Conservation (phyloP, 495 filamentous ascomycete genomes). For the Annulohypoxylon stygium region DNA sequence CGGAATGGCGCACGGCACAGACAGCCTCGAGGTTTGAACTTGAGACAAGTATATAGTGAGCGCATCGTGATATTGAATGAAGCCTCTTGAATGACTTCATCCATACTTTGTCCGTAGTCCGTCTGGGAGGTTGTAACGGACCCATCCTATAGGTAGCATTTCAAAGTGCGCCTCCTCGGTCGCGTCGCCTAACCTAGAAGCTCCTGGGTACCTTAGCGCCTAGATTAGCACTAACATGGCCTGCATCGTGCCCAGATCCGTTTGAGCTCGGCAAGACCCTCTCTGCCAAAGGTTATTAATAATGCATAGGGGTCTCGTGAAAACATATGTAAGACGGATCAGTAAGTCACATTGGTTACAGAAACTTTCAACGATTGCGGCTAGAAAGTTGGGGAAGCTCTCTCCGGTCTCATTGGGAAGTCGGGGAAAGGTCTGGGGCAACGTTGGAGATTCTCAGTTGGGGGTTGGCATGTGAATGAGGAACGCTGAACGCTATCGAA, state of each 20-base stretch:
- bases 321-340: neutral
- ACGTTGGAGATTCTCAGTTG: neutral
- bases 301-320: neutral
- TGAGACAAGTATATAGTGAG: neutral
- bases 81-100: neutral
- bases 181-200: neutral
- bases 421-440: conserved; percentile 21
- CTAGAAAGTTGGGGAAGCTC: conserved; percentile 5
- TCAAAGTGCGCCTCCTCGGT: no score
- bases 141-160: no score
- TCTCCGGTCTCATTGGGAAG: neutral
- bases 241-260: neutral
- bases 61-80: no score
- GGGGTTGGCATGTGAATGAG: conserved; percentile 38
- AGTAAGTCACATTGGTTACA: neutral
- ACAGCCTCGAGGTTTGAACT: neutral
- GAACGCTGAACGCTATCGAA: conserved; percentile 15
- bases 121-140: no score
- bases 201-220: neutral
- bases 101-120: no score
- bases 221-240: neutral
- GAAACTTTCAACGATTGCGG: conserved; percentile 6
- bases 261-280: neutral
- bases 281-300: neutral
- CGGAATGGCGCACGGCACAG: neutral